Percentiles rank a stretch among this genome's conserved stretches.
phyloP scores from a whole-genome alignment of 495 filamentous ascomycete species.

The Hypoxylon fuscum region DNA sequence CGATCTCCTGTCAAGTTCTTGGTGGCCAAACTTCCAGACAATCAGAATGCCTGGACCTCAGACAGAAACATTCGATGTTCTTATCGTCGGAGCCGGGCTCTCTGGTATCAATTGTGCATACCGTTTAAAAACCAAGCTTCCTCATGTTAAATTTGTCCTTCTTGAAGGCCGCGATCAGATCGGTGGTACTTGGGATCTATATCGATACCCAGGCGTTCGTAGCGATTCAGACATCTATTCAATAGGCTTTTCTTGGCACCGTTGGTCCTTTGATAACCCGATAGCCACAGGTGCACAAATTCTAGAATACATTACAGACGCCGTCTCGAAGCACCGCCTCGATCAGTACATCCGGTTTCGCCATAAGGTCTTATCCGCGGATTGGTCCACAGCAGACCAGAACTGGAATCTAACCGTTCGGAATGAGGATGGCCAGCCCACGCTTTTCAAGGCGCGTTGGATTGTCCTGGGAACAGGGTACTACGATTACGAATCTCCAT shows the following conservation, averaged over 20 bases:
- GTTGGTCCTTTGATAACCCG: constrained; percentile 60
- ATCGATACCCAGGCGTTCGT: constrained; percentile 69
- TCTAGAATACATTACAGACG: constrained; percentile 63
- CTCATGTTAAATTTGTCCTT: constrained; percentile 61
- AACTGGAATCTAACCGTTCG: constrained; percentile 61
- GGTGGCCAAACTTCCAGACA: too few relatives aligned
- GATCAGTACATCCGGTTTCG: constrained; percentile 62
- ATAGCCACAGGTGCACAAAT: constrained; percentile 67
- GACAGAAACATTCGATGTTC: constrained; percentile 53
- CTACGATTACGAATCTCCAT: constrained; percentile 62
- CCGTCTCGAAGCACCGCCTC: constrained; percentile 63
- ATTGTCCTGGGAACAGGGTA: constrained; percentile 67
- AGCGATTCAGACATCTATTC: constrained; percentile 68
- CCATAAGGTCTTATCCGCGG: constrained; percentile 57
- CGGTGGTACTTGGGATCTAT: constrained; percentile 72
- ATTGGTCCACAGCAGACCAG: constrained; percentile 63
- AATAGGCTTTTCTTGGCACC: constrained; percentile 69
- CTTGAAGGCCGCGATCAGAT: constrained; percentile 64
- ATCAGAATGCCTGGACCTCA: background rate
- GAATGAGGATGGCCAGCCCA: background rate
- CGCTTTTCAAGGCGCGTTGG: constrained; percentile 55
- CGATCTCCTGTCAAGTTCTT: too few relatives aligned
- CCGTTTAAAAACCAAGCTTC: constrained; percentile 64
- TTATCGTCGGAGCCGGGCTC: constrained; percentile 72
- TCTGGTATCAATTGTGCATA: constrained; percentile 74